Evolutionary conservation across 2,329 filamentous ascomycete species (phyloP), one percentile per base, ranked within the genome.

Genomic region (Aspergillus luchuensis): DNA sequence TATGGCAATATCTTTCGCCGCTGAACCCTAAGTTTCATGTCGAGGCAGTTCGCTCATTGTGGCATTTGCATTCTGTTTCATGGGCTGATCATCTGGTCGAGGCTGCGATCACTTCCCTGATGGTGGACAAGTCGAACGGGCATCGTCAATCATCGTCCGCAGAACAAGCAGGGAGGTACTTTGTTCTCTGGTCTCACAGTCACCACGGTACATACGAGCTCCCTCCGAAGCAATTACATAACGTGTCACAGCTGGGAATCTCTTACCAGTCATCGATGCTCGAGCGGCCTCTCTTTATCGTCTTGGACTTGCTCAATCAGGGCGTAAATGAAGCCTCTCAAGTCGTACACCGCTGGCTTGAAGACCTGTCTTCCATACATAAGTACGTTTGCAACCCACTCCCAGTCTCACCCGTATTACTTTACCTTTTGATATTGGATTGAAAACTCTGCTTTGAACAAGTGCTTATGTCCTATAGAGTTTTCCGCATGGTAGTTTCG

Each of bases 21-120:
- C 83, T 88, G 11, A 88, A 89, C 63, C 92, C 93, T 0, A 97
- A 97, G 72, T 96, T 94, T 67, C 95, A 98, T 71, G 93, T 99
- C 33, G 96, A 99, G 78, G 89, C 92, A 17, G 91, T 96, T 8
- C 87, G 91, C 59, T 89, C 88, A 67, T 80, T 99, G 41, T 96
- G 95, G 91, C 87, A 92, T 66, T 79, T 99, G 55, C 92, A 98
- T 23, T 84, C 87, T 0, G 84, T 96, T 11, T 85, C 89, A 1
- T 79, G 83, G 41, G 79, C 84, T 1, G 88, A 88, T 67, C 87
- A 90, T 55, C 86, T 92, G 49, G 88, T 97, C 4, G 93, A 97
- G 74, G 91, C 91, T 23, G 87, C 91, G 0, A 86, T 96, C 43
- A 85, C 87, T 23, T 83, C 85, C 25, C 78, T 93, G 2, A 88